phyloP scores from a whole-genome alignment of 768 basidiomycete genomes.

The Mycena epipterygia region DNA sequence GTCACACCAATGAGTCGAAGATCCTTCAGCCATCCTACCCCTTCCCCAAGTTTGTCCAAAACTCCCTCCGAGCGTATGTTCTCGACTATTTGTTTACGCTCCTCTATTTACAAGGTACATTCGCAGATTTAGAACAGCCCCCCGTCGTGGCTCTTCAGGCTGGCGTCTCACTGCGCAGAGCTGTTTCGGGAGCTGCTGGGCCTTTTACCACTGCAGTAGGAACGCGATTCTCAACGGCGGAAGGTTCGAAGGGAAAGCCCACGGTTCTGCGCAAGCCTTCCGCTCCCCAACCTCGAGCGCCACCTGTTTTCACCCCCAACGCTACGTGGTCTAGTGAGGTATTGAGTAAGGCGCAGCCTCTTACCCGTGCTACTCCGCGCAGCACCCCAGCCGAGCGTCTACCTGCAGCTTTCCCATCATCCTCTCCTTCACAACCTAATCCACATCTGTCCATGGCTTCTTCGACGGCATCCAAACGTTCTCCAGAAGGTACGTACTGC shows the following conservation, averaged over 20 bases:
- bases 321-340: neutral
- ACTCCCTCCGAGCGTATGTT: conserved; percentile 10
- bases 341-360: neutral
- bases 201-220: neutral
- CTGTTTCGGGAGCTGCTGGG: neutral
- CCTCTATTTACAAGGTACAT: neutral
- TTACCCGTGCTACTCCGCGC: neutral
- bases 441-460: neutral
- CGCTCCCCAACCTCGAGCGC: neutral
- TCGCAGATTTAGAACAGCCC: neutral
- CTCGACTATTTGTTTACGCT: neutral
- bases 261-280: neutral
- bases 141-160: conserved; percentile 9
- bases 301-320: neutral
- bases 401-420: neutral
- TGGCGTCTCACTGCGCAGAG: conserved; percentile 5
- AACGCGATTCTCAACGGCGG: neutral
- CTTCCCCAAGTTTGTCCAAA: neutral
- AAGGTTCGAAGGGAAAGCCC: no score
- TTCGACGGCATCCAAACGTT: neutral
- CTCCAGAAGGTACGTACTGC: neutral
- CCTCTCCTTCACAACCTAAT: neutral
- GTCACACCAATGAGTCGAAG: neutral
- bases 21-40: neutral
- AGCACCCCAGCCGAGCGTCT: neutral